These are phyloP conservation scores for Neonectria ditissima DNA, from an alignment of 2,329 filamentous ascomycete species.

Conservation along the genomic window DNA sequence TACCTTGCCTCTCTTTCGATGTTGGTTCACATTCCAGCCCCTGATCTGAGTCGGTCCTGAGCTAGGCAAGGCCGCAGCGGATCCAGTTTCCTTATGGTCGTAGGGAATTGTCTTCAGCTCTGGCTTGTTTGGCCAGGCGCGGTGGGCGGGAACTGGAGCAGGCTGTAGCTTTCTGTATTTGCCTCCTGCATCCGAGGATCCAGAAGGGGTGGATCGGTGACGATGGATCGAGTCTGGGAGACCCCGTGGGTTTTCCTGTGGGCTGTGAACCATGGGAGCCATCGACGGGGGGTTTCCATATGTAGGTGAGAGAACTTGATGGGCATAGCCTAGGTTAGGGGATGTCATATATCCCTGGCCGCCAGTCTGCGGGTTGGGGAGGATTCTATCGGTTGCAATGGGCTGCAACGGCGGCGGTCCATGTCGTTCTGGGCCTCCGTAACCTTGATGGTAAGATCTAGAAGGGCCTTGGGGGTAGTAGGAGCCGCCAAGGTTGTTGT, in stretches of 20 bases:
- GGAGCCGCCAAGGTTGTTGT: conserved; percentile 37
- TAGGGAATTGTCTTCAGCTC: conserved; percentile 71
- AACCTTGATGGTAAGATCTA: conserved; percentile 49
- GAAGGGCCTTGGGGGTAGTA: conserved; percentile 50
- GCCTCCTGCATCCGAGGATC: conserved; percentile 52
- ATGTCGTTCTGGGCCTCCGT: conserved; percentile 47
- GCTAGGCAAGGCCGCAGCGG: conserved; percentile 66
- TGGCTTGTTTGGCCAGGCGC: conserved; percentile 59
- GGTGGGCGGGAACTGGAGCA: conserved; percentile 65
- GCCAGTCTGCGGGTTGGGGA: conserved; percentile 50
- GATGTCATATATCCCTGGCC: conserved; percentile 51
- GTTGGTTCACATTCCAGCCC: conserved; percentile 65
- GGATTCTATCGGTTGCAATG: conserved; percentile 48
- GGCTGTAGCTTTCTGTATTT: conserved; percentile 71
- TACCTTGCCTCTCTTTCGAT: conserved; percentile 52
- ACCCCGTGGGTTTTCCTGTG: conserved; percentile 50
- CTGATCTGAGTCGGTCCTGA: conserved; percentile 68
- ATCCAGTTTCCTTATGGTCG: conserved; percentile 69
- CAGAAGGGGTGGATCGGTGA: conserved; percentile 54
- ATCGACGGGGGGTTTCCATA: conserved; percentile 49
- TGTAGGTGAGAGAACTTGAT: conserved; percentile 53
- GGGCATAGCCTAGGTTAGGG: conserved; percentile 47
- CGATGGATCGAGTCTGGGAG: conserved; percentile 47
- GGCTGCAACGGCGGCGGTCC: conserved; percentile 44
- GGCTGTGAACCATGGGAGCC: conserved; percentile 50